Conservation (phyloP, 164 flowering plant genomes). For the Aristolochia contorta region DNA sequence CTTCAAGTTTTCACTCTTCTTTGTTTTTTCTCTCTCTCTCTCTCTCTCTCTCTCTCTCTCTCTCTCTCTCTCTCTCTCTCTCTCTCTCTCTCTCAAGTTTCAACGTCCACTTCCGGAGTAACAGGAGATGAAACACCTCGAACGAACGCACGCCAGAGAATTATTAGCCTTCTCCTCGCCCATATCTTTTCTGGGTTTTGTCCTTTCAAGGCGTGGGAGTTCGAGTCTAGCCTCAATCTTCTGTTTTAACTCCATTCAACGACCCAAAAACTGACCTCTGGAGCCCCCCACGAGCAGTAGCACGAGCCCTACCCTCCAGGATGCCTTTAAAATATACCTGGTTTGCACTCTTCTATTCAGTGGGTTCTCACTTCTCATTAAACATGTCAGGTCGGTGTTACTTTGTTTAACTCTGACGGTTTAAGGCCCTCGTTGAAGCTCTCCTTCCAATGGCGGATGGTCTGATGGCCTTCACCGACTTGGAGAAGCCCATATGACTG, state of each 20-base stretch:
- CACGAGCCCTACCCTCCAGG: neutral
- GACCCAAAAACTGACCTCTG: neutral
- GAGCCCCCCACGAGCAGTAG: neutral
- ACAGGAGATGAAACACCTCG: no score
- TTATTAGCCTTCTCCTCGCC: no score
- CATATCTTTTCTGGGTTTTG: neutral
- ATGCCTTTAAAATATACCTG: neutral
- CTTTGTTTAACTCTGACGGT: neutral
- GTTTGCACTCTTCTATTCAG: neutral
- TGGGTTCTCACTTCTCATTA: neutral
- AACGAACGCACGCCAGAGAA: no score
- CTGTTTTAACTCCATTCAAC: slow-evolving; percentile 1
- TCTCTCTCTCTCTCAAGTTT: no score
- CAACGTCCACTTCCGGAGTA: no score
- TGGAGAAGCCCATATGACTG: slow-evolving; percentile 1
- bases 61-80: no score
- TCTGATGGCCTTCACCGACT: slow-evolving; percentile 6
- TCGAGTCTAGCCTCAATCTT: slow-evolving; percentile 4
- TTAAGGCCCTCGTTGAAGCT: slow-evolving; percentile 6
- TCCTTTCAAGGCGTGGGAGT: slow-evolving; percentile 2
- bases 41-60: no score
- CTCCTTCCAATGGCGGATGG: slow-evolving; percentile 7
- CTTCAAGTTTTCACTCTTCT: no score
- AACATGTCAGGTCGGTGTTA: slow-evolving; percentile 3
- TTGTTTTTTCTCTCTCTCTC: no score